A percentile compares a stretch with the other conserved stretches of the same genome.
phyloP scores from a whole-genome alignment of 73 alveolate genomes.

The Symbiodinium natans region DNA sequence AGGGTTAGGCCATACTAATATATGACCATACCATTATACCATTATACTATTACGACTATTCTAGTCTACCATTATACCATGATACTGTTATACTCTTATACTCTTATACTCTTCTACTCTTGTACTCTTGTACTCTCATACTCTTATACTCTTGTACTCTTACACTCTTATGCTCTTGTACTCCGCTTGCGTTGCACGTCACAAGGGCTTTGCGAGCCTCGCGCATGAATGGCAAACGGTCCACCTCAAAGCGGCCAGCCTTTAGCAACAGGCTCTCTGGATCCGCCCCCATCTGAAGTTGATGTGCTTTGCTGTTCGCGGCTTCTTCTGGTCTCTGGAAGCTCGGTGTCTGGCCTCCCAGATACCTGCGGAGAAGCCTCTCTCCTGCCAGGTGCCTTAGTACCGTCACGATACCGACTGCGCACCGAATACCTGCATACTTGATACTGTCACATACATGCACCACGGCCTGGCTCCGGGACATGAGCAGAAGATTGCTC shows the following conservation, averaged over 20 bases:
- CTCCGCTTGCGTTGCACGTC: not conserved
- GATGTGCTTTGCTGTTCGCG: not conserved
- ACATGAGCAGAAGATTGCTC: not conserved
- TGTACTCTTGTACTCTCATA: no score
- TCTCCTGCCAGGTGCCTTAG: conserved; percentile 53
- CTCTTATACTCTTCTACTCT: no score
- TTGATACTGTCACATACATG: not conserved
- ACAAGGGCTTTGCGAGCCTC: conserved; percentile 13
- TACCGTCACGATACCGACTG: not conserved
- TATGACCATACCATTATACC: no score
- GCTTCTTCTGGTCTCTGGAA: not conserved
- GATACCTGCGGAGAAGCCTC: conserved; percentile 36
- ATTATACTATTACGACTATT: no score
- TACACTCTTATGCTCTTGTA: no score
- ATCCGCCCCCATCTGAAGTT: not conserved
- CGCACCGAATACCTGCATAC: not conserved
- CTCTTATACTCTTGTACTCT: no score
- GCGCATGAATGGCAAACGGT: conserved; percentile 30
- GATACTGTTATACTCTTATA: no score
- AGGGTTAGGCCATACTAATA: no score
- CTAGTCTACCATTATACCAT: no score
- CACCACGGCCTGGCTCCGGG: no score
- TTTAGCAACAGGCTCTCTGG: not conserved
- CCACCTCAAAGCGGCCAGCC: conserved; percentile 86
- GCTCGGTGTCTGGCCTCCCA: conserved; percentile 74